Conservation (phyloP, 2,329 filamentous ascomycete species). For the Sarocladium kiliense region DNA sequence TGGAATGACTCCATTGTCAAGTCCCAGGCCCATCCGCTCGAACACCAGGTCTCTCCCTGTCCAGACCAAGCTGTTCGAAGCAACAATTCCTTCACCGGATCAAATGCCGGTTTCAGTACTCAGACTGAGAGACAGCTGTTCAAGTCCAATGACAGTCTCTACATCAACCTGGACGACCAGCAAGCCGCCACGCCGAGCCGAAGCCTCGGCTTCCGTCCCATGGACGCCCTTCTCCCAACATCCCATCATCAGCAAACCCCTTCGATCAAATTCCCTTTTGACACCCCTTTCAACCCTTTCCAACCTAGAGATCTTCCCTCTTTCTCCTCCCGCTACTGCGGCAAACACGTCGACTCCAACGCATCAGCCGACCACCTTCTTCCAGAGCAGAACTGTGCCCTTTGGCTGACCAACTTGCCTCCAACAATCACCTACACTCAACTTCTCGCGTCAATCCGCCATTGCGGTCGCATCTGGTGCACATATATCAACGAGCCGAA, state of each 20-base stretch:
- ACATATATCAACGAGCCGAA: slow-evolving; percentile 46
- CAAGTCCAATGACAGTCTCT: not conserved
- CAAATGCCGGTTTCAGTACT: not conserved
- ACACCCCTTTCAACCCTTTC: not conserved
- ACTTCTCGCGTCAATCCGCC: slow-evolving; percentile 38
- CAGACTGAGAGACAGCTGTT: not conserved
- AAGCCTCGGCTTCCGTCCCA: not conserved
- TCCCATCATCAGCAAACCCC: not conserved
- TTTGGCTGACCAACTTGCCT: slow-evolving; percentile 50
- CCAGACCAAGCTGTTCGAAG: not conserved
- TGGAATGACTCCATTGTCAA: not conserved
- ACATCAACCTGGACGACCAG: too few species aligned
- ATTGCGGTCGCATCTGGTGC: slow-evolving; percentile 46
- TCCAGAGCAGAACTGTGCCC: slow-evolving; percentile 38
- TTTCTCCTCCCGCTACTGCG: slow-evolving; percentile 29
- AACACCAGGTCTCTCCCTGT: not conserved
- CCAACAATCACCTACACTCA: slow-evolving; percentile 33
- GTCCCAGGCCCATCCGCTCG: not conserved
- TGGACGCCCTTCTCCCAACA: slow-evolving; percentile 1
- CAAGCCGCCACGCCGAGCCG: not conserved
- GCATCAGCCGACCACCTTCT: slow-evolving; percentile 27
- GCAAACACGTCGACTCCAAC: slow-evolving; percentile 29
- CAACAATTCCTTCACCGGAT: too few species aligned
- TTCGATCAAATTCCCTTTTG: too few species aligned
- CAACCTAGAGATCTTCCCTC: slow-evolving; percentile 3